Conservation (phyloP, 306 rosid species). For the Canavalia ensiformis region DNA sequence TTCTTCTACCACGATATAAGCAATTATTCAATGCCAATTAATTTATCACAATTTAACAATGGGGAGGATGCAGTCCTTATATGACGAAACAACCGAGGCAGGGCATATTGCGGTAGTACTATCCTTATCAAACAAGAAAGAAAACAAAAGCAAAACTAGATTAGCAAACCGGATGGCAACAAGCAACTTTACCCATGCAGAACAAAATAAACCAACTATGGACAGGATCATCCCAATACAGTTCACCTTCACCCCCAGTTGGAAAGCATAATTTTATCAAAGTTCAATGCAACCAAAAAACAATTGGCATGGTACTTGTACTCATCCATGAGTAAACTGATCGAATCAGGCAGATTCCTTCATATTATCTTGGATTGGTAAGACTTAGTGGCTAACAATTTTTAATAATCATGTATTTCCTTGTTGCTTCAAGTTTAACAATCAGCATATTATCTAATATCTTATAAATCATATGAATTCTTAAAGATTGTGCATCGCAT, state of each 20-base stretch:
- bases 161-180: not conserved
- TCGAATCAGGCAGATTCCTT: not conserved
- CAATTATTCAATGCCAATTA: not conserved
- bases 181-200: not conserved
- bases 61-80: not conserved
- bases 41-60: not conserved
- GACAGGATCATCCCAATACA: not conserved
- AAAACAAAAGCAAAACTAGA: not conserved
- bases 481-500: not conserved
- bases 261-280: not conserved
- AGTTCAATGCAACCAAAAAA: not conserved
- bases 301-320: not conserved
- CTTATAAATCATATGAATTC: not conserved
- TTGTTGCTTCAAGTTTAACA: not conserved
- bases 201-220: not conserved
- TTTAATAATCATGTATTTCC: not conserved
- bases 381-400: not conserved
- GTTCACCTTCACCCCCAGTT: not conserved
- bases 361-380: not conserved
- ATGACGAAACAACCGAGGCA: not conserved
- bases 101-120: not conserved
- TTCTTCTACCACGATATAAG: not conserved
- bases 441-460: not conserved
- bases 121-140: not conserved
- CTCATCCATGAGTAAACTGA: not conserved